These are phyloP conservation scores for Claviceps pazoutovae DNA, from an alignment of 2,329 filamentous ascomycete genomes.

Conservation along the genomic window DNA sequence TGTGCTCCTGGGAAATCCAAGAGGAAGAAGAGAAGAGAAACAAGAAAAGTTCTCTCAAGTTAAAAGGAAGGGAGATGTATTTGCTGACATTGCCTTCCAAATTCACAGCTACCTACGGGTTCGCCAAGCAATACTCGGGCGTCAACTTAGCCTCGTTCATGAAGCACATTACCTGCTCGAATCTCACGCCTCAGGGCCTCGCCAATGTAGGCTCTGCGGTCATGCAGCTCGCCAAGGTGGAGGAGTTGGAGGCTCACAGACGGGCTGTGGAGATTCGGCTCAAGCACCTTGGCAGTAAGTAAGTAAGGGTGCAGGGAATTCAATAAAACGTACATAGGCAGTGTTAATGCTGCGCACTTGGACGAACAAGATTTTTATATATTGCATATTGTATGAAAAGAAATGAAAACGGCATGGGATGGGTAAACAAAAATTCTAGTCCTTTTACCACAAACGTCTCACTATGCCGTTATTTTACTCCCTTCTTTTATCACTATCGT, in stretches of 20 bases:
- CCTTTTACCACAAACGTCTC: too few species aligned
- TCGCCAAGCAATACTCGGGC: conserved; percentile 95
- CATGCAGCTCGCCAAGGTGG: conserved; percentile 88
- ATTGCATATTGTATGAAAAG: too few species aligned
- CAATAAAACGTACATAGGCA: background rate
- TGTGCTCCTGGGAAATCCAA: background rate
- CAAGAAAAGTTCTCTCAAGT: too few species aligned
- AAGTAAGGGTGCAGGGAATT: background rate
- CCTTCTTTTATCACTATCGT: too few species aligned
- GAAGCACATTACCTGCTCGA: conserved; percentile 94
- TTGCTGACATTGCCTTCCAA: background rate
- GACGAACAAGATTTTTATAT: too few species aligned
- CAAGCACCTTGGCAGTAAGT: conserved; percentile 22
- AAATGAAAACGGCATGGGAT: too few species aligned
- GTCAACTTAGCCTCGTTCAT: conserved; percentile 93
- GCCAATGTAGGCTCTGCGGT: conserved; percentile 77
- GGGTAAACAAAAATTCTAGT: too few species aligned
- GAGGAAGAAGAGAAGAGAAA: background rate
- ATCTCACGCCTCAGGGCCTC: conserved; percentile 74
- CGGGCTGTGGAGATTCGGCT: conserved; percentile 78
- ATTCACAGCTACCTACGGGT: conserved; percentile 75
- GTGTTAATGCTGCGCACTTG: too few species aligned
- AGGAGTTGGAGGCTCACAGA: conserved; percentile 88
- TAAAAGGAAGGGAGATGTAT: background rate
- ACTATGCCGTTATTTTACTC: too few species aligned